Evolutionary conservation across 1,139 yeast genomes (phyloP).

Genomic region (Yamadazyma taylorii): DNA sequence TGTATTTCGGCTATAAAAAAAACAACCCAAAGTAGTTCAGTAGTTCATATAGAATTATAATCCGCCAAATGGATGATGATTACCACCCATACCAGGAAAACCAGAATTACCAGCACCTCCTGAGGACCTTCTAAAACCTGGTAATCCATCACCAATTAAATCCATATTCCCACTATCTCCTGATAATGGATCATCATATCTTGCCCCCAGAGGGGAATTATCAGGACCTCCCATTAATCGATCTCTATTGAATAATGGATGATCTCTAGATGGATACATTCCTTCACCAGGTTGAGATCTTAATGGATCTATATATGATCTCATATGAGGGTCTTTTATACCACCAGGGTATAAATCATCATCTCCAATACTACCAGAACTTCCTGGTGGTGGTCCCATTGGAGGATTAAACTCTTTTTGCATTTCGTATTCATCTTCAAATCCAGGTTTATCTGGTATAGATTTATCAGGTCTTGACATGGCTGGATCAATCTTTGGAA

Average conservation of each 20-base stretch:
- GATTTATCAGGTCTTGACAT: constrained; percentile 5
- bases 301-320: constrained; percentile 16
- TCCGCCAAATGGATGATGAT: constrained; percentile 12
- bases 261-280: constrained; percentile 53
- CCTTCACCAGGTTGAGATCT: constrained; percentile 37
- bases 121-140: constrained; percentile 33
- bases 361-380: constrained; percentile 40
- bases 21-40: too few relatives aligned
- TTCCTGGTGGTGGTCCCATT: constrained; percentile 11
- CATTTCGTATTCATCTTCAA: constrained; percentile 58
- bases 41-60: neutral
- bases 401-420: constrained; percentile 21
- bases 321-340: constrained; percentile 35
- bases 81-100: constrained; percentile 12
- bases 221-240: constrained; percentile 18
- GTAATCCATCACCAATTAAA: constrained; percentile 49
- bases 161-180: constrained; percentile 43
- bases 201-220: constrained; percentile 50
- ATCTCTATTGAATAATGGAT: constrained; percentile 44
- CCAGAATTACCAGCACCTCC: constrained; percentile 16
- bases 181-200: constrained; percentile 53
- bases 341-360: constrained; percentile 54
- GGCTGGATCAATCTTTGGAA: constrained; percentile 12
- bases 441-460: constrained; percentile 48
- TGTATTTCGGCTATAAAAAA: too few relatives aligned